phyloP scores from a whole-genome alignment of 768 basidiomycete species.

The Pleurotus tuber-regium region DNA sequence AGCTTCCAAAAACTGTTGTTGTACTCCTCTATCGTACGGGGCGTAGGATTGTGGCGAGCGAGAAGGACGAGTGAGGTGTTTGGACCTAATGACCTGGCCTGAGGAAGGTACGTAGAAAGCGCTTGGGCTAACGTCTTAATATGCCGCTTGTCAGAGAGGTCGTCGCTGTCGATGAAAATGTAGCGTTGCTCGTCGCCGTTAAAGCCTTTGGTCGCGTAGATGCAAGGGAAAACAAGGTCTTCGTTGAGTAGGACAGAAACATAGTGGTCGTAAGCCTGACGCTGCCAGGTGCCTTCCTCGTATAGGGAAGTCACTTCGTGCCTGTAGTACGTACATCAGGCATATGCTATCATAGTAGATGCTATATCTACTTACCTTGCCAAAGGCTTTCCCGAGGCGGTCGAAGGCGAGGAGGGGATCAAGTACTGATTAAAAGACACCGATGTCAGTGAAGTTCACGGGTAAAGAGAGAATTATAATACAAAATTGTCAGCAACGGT shows the following conservation, averaged over 20 bases:
- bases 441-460: no score
- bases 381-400: not conserved
- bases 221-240: slow-evolving; percentile 21
- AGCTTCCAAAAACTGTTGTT: slow-evolving; percentile 19
- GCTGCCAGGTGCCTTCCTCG: slow-evolving; percentile 20
- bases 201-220: slow-evolving; percentile 22
- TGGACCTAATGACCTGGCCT: slow-evolving; percentile 18
- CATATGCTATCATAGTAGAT: no score
- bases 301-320: slow-evolving; percentile 14
- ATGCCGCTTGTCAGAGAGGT: slow-evolving; percentile 18
- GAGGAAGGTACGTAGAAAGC: slow-evolving; percentile 18
- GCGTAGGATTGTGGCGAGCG: slow-evolving; percentile 16
- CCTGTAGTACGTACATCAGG: slow-evolving; percentile 5
- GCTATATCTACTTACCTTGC: slow-evolving; percentile 16
- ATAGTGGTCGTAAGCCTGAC: slow-evolving; percentile 19
- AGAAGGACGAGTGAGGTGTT: slow-evolving; percentile 22
- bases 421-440: no score
- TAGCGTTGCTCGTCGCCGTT: slow-evolving; percentile 20
- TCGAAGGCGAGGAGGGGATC: no score
- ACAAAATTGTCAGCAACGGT: not conserved
- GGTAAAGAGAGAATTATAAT: no score
- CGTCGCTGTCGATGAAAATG: slow-evolving; percentile 19
- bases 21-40: slow-evolving; percentile 19
- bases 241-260: slow-evolving; percentile 17
- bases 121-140: slow-evolving; percentile 16